Evolutionary conservation across 352 stramenopile species (phyloP), one percentile per base, ranked within the genome.

Genomic region (Thalassiosira ordinaria): DNA sequence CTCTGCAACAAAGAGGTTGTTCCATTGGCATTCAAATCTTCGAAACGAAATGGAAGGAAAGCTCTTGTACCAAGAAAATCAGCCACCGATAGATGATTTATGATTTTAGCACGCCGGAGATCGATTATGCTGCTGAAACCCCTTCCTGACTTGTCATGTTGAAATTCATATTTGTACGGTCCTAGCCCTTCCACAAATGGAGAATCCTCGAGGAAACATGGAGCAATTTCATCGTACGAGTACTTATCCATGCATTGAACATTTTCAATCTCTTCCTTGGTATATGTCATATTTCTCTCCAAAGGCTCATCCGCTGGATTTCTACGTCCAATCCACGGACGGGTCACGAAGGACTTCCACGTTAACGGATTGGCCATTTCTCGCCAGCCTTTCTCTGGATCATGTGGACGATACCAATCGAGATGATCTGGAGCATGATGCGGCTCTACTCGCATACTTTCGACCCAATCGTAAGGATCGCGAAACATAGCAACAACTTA

Each of bases 381-480:
- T 44, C 47, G 8, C 41, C 44, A 69, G 35, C n/a, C n/a, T n/a
- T n/a, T n/a, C n/a, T n/a, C n/a, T n/a, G n/a, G n/a, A n/a, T n/a
- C n/a, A n/a, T n/a, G n/a, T n/a, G n/a, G n/a, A n/a, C n/a, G n/a
- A n/a, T n/a, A n/a, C n/a, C n/a, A n/a, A n/a, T n/a, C n/a, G n/a
- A n/a, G n/a, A n/a, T 79, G 70, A 55, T 72, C 49, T 27, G 61
- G 59, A 37, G 70, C 70, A 47, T 79, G 70, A 35, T 73, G 70
- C 14, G 70, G 70, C 14, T 60, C 20, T 37, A 73, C 37, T 27
- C 59, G 41, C 70, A 79, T 79, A 13, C 84, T 83, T 46, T 90
- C 81, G 20, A 92, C 66, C 89, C 89, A 94, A 66, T 92, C 76
- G 60, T 91, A 92, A 7, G 86, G 85, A 70, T 94, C 89, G 1